Evolutionary conservation across 1,284 basidiomycete genomes (phyloP), one percentile per base, ranked within the genome.

Genomic region (Volvariella volvacea): DNA sequence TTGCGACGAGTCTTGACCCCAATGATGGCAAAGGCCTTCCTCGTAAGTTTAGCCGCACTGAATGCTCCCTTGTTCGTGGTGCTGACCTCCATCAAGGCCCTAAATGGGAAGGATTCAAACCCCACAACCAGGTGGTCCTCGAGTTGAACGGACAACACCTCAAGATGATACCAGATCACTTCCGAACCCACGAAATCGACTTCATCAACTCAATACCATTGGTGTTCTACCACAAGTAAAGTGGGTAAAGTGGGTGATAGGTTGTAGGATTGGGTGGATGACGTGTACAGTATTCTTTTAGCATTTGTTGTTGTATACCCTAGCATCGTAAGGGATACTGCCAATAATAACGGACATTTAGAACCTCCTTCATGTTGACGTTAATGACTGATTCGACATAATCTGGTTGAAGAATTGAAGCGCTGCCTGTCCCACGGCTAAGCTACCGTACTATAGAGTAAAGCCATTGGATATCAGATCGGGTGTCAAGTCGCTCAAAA

Each of bases 1-100:
- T 76, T 46, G 68, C 67, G 0, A 67, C 64, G 3, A 70, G 64
- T 32, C 54, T 74, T 30, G 62, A 72, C 42, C 73, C 74, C 4
- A 77, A 76, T 48, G 74, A 76, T 47, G 67, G 66, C 3, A 58
- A 56, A 19, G 74, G 74, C 17, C 51, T 51, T 22, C 30, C 46
- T 34, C 66, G 69, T 72, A 55, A 41, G 59, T 55, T 2, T 15
- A 28, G 12, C 34, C 19, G 34, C 19, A 6, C 7, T 37, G 4
- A 37, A 37, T 43, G 43, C 9, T 30, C 30, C 12, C 32, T 22
- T 19, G 37, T 16, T 22, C 32, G 30, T n/a, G 41, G 19, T 21
- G 22, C 39, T 16, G 36, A 28, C 8, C 19, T 37, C 31, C 3
- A 44, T 21, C 1, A 36, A 70, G 67, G 67, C 21, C 66, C 68